Percentiles rank a stretch among this genome's conserved stretches.
Evolutionary conservation across 768 basidiomycete genomes (phyloP).

Genomic region (Leccinum rimulosum): DNA sequence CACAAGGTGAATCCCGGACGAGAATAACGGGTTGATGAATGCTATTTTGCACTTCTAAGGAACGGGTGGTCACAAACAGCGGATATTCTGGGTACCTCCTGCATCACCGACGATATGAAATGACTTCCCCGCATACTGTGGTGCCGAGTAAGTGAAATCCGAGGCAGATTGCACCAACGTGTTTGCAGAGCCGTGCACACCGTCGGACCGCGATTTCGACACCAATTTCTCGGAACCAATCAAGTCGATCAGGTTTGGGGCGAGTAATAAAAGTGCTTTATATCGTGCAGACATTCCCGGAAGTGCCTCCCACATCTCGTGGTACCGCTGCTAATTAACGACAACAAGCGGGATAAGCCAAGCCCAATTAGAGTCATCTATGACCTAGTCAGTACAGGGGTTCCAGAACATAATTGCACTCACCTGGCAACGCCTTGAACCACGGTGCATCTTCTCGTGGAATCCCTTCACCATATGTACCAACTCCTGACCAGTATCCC

Average conservation of each 20-base stretch:
- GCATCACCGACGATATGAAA: slow-evolving; percentile 69
- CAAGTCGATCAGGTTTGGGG: slow-evolving; percentile 40
- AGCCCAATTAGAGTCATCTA: slow-evolving; percentile 70
- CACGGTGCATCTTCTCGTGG: slow-evolving; percentile 56
- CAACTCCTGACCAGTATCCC: slow-evolving; percentile 67
- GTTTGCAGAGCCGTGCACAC: neutral
- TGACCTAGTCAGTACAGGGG: slow-evolving; percentile 1
- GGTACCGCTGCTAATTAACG: slow-evolving; percentile 52
- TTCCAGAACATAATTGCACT: slow-evolving; percentile 10
- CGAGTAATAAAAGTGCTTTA: slow-evolving; percentile 42
- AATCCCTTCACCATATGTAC: slow-evolving; percentile 50
- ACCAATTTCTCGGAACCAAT: slow-evolving; percentile 27
- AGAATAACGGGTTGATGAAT: slow-evolving; percentile 66
- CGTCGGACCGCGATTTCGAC: slow-evolving; percentile 11
- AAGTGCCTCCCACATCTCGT: slow-evolving; percentile 34
- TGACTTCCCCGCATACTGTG: slow-evolving; percentile 49
- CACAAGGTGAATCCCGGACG: slow-evolving; percentile 53
- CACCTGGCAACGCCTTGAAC: slow-evolving; percentile 72
- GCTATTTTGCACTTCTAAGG: slow-evolving; percentile 29
- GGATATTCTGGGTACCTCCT: slow-evolving; percentile 40
- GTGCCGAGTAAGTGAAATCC: slow-evolving; percentile 66
- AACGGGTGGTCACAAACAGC: neutral
- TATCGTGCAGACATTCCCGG: slow-evolving; percentile 39
- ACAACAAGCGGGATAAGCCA: slow-evolving; percentile 73
- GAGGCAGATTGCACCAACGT: slow-evolving; percentile 46